These are phyloP conservation scores for Ceratocystis ficicola DNA, from an alignment of 2,329 filamentous ascomycete species.

Conservation along the genomic window DNA sequence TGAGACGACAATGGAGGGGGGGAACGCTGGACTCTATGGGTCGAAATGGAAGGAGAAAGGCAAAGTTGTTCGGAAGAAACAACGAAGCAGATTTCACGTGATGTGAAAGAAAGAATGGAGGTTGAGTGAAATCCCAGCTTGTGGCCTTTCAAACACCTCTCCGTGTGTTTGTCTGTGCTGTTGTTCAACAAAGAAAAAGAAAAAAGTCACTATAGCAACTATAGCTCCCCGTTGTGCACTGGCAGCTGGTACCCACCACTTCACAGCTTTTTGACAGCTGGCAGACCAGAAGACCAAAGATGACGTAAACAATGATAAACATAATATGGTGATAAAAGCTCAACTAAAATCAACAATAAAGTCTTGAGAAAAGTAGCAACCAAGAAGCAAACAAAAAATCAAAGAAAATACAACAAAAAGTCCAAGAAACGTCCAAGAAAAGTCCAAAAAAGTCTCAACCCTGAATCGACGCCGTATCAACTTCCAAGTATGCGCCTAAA, in stretches of 20 bases:
- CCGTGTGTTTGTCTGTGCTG: not conserved
- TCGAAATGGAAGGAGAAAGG: not conserved
- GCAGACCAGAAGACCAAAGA: not conserved
- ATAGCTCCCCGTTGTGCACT: not conserved
- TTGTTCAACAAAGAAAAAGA: constrained; percentile 18
- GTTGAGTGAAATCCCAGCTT: not conserved
- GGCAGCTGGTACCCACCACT: not conserved
- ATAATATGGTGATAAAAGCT: not conserved
- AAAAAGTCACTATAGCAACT: constrained; percentile 13
- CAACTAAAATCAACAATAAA: not conserved
- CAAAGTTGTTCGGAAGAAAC: not conserved
- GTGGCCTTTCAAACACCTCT: not conserved
- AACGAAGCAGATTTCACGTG: not conserved
- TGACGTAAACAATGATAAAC: not conserved
- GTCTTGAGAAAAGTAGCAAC: not conserved
- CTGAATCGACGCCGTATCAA: not conserved
- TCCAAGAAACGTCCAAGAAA: no score
- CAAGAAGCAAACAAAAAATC: constrained; percentile 10
- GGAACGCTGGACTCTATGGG: no score
- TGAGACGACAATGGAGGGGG: no score
- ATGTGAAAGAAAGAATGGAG: not conserved
- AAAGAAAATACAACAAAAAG: constrained; percentile 9
- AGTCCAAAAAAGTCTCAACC: constrained; percentile 1
- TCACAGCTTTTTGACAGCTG: not conserved
- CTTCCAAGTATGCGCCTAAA: not conserved